A percentile compares a stretch with the other conserved stretches of the same genome.
These are phyloP conservation scores for Colletotrichum noveboracense DNA, from an alignment of 2,329 filamentous ascomycete species.

Conservation along the genomic window DNA sequence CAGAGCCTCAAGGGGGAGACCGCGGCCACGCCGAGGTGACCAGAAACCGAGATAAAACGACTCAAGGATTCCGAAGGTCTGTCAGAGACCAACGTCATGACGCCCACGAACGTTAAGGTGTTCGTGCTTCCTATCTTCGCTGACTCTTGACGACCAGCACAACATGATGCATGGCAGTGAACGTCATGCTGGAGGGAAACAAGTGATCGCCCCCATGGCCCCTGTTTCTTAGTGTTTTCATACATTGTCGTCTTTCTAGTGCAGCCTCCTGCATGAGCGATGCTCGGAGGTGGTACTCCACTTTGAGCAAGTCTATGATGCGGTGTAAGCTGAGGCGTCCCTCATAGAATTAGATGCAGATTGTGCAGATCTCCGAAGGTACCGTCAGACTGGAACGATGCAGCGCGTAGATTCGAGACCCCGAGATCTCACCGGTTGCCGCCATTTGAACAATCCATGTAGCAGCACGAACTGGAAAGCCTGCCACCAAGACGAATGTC, in stretches of 20 bases:
- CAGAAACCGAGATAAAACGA: background rate
- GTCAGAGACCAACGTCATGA: background rate
- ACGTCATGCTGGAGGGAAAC: background rate
- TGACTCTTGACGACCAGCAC: background rate
- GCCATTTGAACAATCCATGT: background rate
- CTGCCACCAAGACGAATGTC: background rate
- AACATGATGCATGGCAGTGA: background rate
- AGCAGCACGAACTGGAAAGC: background rate
- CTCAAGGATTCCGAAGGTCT: background rate
- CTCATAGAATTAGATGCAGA: background rate
- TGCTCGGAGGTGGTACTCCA: background rate
- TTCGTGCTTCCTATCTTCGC: background rate
- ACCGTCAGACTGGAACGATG: conserved; percentile 17
- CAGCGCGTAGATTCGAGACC: background rate
- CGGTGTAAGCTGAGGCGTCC: background rate
- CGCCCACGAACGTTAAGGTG: background rate
- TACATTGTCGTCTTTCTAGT: background rate
- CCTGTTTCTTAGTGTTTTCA: background rate
- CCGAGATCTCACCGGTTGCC: background rate
- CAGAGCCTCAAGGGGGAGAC: background rate
- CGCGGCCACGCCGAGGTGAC: background rate
- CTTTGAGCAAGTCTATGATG: background rate
- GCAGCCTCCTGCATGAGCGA: background rate
- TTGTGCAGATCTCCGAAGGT: background rate
- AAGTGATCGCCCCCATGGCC: background rate